Percentiles rank a stretch among this genome's conserved stretches.
phyloP scores from a whole-genome alignment of 345 rosid species.

The Salix arbutifolia region DNA sequence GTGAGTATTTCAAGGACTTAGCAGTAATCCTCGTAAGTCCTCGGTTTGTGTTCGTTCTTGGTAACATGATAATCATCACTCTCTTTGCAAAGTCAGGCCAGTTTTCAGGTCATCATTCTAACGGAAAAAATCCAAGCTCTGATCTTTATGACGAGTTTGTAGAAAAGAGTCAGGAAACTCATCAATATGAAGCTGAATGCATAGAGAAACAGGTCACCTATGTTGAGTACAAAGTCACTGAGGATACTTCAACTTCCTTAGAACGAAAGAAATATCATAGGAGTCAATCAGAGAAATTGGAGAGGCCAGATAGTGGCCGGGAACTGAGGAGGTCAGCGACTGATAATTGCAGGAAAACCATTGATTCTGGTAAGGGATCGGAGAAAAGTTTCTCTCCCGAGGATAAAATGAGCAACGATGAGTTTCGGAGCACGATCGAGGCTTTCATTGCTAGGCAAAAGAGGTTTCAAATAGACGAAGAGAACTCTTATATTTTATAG shows the following conservation, averaged over 20 bases:
- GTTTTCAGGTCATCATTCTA: slow-evolving; percentile 40
- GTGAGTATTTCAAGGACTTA: slow-evolving; percentile 53
- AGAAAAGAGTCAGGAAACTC: slow-evolving; percentile 24
- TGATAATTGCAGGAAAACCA: slow-evolving; percentile 35
- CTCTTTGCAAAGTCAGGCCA: slow-evolving; percentile 67
- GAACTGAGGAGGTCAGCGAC: slow-evolving; percentile 47
- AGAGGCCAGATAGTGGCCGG: slow-evolving; percentile 10
- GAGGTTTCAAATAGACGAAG: slow-evolving; percentile 61
- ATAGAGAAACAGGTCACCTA: slow-evolving; percentile 35
- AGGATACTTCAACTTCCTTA: slow-evolving; percentile 8
- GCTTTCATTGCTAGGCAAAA: slow-evolving; percentile 79
- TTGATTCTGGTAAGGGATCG: slow-evolving; percentile 21
- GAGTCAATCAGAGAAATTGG: slow-evolving; percentile 51
- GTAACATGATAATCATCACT: slow-evolving; percentile 66
- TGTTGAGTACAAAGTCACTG: slow-evolving; percentile 11
- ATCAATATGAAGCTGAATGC: slow-evolving; percentile 11
- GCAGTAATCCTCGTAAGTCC: slow-evolving; percentile 50
- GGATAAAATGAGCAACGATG: slow-evolving; percentile 73
- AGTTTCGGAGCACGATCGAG: slow-evolving; percentile 57
- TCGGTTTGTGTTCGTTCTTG: slow-evolving; percentile 67
- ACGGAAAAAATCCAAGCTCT: slow-evolving; percentile 18
- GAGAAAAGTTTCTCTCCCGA: slow-evolving; percentile 33
- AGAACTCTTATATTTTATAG: slow-evolving; percentile 24
- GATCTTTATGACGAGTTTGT: slow-evolving; percentile 47
- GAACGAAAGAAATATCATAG: slow-evolving; percentile 34